Conservation (phyloP, 352 stramenopile species). For the Phytopythium aichiense region DNA sequence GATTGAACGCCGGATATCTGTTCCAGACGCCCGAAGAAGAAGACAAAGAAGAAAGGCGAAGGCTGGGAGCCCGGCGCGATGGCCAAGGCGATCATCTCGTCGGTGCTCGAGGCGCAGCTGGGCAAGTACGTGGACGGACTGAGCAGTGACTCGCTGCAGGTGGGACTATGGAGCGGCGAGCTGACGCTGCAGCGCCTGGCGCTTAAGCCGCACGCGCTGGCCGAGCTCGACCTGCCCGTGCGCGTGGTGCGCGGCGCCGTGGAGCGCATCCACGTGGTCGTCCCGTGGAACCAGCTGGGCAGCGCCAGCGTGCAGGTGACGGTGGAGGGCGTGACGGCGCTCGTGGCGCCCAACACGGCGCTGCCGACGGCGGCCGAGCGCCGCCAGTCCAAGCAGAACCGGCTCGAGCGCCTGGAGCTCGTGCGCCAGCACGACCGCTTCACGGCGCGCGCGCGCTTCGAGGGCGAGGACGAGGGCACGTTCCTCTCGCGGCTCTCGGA, state of each 20-base stretch:
- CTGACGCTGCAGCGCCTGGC: conserved; percentile 63
- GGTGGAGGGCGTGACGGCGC: conserved; percentile 66
- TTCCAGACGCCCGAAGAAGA: too few relatives aligned
- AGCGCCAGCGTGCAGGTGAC: conserved; percentile 72
- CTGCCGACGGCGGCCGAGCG: conserved; percentile 47
- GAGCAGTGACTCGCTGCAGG: conserved; percentile 72
- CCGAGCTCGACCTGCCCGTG: conserved; percentile 71
- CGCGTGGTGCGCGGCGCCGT: conserved; percentile 56
- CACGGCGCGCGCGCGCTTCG: conserved; percentile 29
- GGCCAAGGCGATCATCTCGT: conserved; percentile 70
- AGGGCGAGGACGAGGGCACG: conserved; percentile 64
- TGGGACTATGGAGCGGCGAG: conserved; percentile 83
- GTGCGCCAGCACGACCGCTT: conserved; percentile 67
- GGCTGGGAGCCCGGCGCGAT: conserved; percentile 12
- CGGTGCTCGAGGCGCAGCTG: conserved; percentile 72
- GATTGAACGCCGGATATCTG: too few relatives aligned
- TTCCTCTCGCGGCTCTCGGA: conserved; percentile 74
- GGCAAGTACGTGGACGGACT: conserved; percentile 83
- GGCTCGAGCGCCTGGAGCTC: conserved; percentile 64
- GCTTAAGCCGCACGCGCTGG: conserved; percentile 75
- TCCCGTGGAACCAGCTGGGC: conserved; percentile 83
- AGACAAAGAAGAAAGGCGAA: too few relatives aligned
- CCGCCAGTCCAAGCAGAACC: conserved; percentile 49
- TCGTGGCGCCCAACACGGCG: conserved; percentile 61
- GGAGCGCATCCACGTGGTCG: conserved; percentile 61